A percentile compares a stretch with the other conserved stretches of the same genome.
These are phyloP conservation scores for Backusella tuberculispora DNA, from an alignment of 192 early-diverging fungal genomes.

Conservation along the genomic window DNA sequence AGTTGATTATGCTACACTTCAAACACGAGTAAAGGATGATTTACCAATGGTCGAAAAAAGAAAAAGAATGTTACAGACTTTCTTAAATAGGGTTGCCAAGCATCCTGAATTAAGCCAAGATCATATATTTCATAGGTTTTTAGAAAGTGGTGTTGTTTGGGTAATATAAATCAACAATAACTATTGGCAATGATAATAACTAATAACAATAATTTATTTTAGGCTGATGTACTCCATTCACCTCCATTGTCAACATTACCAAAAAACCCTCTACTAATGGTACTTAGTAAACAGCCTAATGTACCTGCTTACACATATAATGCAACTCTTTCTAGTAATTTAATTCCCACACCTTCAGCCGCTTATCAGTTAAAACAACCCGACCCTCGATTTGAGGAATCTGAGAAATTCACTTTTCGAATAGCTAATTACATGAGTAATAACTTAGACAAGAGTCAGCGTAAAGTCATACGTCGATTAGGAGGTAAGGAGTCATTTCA, in stretches of 20 bases:
- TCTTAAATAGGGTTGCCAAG: conserved; percentile 87
- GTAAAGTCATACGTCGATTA: conserved; percentile 71
- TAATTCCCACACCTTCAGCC: conserved; percentile 57
- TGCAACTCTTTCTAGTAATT: conserved; percentile 18
- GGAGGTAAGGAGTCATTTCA: conserved; percentile 46
- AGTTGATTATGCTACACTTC: conserved; percentile 74
- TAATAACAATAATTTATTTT: not conserved
- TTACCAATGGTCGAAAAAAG: conserved; percentile 86
- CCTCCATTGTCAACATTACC: conserved; percentile 71
- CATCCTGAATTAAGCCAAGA: conserved; percentile 87
- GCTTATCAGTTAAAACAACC: conserved; percentile 64
- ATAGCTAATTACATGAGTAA: conserved; percentile 82
- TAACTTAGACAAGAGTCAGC: conserved; percentile 73
- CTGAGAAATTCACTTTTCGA: conserved; percentile 90
- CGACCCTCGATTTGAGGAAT: conserved; percentile 86
- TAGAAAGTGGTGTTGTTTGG: conserved; percentile 82
- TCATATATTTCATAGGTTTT: conserved; percentile 91
- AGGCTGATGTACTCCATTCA: conserved; percentile 73
- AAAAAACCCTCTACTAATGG: conserved; percentile 61
- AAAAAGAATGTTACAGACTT: conserved; percentile 92
- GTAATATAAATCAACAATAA: conserved; percentile 32
- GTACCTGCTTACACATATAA: conserved; percentile 9
- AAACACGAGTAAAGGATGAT: conserved; percentile 90
- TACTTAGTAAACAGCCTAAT: conserved; percentile 23
- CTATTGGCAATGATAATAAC: not conserved